Conservation (phyloP, 257 asterid species). For the Solanum rostratum region DNA sequence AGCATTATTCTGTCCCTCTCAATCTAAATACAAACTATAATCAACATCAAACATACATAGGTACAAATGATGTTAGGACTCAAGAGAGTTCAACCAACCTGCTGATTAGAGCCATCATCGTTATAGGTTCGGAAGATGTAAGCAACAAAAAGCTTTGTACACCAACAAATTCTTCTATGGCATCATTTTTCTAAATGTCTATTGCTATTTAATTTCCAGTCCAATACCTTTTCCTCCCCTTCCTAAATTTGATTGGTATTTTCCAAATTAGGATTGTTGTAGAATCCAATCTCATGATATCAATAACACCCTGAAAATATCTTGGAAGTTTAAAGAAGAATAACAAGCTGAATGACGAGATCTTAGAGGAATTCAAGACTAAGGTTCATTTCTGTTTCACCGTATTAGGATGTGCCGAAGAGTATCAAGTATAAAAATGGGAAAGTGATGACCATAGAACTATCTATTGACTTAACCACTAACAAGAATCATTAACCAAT, state of each 20-base stretch:
- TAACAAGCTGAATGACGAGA: not conserved
- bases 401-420: not conserved
- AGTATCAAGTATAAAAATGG: not conserved
- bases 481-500: not conserved
- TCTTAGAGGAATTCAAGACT: not conserved
- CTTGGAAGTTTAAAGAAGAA: not conserved
- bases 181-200: not conserved
- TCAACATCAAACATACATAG: not conserved
- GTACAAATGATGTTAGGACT: not conserved
- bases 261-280: not conserved
- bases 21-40: not conserved
- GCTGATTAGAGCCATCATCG: not conserved
- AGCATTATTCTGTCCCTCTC: not conserved
- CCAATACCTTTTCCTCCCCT: not conserved
- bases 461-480: not conserved
- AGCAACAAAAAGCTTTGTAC: not conserved
- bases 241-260: not conserved
- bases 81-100: not conserved
- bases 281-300: not conserved
- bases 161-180: not conserved
- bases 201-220: not conserved
- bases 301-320: not conserved
- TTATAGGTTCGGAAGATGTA: not conserved
- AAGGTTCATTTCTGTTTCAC: not conserved
- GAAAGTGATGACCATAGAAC: not conserved